Conservation (phyloP, 1,284 basidiomycete species). For the Puccinia coronata region DNA sequence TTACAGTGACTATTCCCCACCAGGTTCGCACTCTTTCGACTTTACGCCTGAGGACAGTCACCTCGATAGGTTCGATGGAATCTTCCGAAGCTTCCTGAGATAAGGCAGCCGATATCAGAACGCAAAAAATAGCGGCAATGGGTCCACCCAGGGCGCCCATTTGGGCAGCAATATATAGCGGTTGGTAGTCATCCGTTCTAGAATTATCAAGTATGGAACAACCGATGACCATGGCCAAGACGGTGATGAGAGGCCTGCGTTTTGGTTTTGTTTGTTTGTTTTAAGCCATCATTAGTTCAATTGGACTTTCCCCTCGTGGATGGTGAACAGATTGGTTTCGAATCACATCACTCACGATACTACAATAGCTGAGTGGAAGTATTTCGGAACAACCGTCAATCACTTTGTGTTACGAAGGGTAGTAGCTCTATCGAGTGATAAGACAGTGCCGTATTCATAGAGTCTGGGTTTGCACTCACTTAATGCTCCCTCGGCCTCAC, state of each 20-base stretch:
- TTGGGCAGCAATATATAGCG: constrained; percentile 25
- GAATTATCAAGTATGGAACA: constrained; percentile 33
- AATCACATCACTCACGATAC: background rate
- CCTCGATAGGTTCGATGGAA: constrained; percentile 13
- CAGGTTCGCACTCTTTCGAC: background rate
- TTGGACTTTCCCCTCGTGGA: background rate
- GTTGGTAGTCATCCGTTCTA: constrained; percentile 13
- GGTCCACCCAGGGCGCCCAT: constrained; percentile 37
- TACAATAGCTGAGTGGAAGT: background rate
- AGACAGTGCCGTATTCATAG: background rate
- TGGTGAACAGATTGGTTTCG: background rate
- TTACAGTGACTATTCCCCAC: constrained; percentile 30
- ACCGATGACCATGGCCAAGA: constrained; percentile 35
- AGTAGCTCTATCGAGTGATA: background rate
- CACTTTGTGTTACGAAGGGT: background rate
- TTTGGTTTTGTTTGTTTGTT: background rate
- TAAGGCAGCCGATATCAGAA: constrained; percentile 8
- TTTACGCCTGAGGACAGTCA: background rate
- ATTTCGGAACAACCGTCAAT: background rate
- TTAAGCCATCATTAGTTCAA: background rate
- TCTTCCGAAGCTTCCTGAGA: constrained; percentile 4
- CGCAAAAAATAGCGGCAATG: constrained; percentile 26
- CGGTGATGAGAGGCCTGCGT: constrained; percentile 23
- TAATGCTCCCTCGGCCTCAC: constrained; percentile 27
- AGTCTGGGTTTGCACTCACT: background rate